Evolutionary conservation across 768 basidiomycete species (phyloP).

Genomic region (Phylloporus sp.): DNA sequence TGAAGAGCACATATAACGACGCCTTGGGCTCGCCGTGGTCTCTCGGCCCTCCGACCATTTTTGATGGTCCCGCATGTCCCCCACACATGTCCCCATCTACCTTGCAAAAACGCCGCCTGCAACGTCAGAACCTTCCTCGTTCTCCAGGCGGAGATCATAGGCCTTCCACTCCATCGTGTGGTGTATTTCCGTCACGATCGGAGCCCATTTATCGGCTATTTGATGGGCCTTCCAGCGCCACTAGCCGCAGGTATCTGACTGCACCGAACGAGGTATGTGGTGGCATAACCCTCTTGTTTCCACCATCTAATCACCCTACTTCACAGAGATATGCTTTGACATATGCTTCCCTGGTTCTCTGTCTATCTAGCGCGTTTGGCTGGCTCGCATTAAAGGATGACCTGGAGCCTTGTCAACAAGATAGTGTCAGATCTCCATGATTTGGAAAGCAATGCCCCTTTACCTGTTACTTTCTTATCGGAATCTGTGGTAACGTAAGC

Average conservation of each 20-base stretch:
- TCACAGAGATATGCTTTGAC: constrained; percentile 4
- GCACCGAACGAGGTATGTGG: constrained; percentile 15
- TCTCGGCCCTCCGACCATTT: constrained; percentile 42
- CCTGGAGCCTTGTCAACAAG: neutral
- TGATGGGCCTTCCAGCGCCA: constrained; percentile 42
- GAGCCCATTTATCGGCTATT: constrained; percentile 37
- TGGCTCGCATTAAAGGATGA: constrained; percentile 19
- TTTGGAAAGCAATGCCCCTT: neutral
- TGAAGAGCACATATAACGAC: constrained; percentile 2
- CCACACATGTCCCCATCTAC: constrained; percentile 18
- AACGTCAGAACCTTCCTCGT: constrained; percentile 5
- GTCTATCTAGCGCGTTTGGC: constrained; percentile 20
- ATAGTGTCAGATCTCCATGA: neutral
- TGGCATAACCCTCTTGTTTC: neutral
- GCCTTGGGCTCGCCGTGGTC: constrained; percentile 23
- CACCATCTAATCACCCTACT: neutral
- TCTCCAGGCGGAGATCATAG: constrained; percentile 1
- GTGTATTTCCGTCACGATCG: constrained; percentile 21
- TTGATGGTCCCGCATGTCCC: constrained; percentile 46
- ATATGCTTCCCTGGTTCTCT: constrained; percentile 10
- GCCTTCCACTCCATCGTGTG: constrained; percentile 2
- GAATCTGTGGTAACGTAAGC: neutral
- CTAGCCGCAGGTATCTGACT: constrained; percentile 13
- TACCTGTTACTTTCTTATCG: neutral
- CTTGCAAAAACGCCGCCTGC: constrained; percentile 9